These are phyloP conservation scores for Neopestalotiopsis sp. DNA, from an alignment of 2,329 filamentous ascomycete genomes.

Conservation along the genomic window DNA sequence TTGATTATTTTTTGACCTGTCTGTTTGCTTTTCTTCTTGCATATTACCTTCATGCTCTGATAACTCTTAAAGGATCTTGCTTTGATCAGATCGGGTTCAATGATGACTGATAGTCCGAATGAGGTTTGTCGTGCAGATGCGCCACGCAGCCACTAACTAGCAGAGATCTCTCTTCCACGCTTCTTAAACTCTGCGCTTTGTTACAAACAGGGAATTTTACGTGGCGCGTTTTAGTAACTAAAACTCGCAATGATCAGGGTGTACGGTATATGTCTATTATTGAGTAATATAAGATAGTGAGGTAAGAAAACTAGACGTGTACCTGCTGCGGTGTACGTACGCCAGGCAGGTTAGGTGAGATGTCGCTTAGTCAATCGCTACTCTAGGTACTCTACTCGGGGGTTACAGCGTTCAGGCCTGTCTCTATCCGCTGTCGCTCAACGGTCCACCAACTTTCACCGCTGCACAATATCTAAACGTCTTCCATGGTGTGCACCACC, in stretches of 20 bases:
- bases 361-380: background rate
- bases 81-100: background rate
- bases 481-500: too few relatives aligned
- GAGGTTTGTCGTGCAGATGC: background rate
- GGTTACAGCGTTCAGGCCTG: background rate
- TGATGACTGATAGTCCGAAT: background rate
- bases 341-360: background rate
- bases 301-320: too few relatives aligned
- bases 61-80: background rate
- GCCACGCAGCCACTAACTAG: background rate
- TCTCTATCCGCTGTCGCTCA: slow-evolving; percentile 1
- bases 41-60: too few relatives aligned
- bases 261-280: background rate
- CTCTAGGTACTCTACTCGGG: background rate
- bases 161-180: too few relatives aligned
- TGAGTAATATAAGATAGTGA: too few relatives aligned
- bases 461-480: background rate
- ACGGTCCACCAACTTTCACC: slow-evolving; percentile 1
- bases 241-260: background rate
- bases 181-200: background rate
- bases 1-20: too few relatives aligned
- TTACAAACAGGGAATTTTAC: background rate
- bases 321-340: too few relatives aligned
- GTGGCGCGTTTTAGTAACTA: background rate
- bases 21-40: too few relatives aligned